Percentiles rank a stretch among this genome's conserved stretches.
These are phyloP conservation scores for Cubamyces sp. DNA, from an alignment of 768 basidiomycete genomes.

Conservation along the genomic window DNA sequence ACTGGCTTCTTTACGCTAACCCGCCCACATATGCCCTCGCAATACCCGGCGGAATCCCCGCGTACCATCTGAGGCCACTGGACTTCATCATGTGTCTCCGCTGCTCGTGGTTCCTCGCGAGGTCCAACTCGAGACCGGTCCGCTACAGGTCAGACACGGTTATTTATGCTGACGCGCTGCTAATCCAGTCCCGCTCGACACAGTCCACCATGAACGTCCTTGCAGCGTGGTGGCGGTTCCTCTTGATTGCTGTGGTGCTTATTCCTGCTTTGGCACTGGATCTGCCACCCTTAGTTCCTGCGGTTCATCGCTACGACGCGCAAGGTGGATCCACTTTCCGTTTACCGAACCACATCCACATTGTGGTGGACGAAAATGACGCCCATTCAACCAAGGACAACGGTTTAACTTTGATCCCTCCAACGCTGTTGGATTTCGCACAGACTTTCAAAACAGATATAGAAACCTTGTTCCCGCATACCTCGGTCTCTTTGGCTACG, in stretches of 20 bases:
- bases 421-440: slow-evolving; percentile 29
- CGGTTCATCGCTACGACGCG: slow-evolving; percentile 18
- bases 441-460: slow-evolving; percentile 32
- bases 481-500: slow-evolving; percentile 7
- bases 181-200: background rate
- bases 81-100: no score
- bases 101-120: no score
- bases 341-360: slow-evolving; percentile 18
- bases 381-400: slow-evolving; percentile 21
- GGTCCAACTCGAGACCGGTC: no score
- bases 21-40: no score
- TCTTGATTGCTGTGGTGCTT: background rate
- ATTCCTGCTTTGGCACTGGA: background rate
- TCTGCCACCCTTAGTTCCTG: slow-evolving; percentile 25
- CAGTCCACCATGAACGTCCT: background rate
- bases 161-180: no score
- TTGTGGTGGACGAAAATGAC: slow-evolving; percentile 23
- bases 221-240: background rate
- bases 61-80: no score
- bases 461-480: slow-evolving; percentile 25
- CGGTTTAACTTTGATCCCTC: slow-evolving; percentile 33
- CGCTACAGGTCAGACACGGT: no score
- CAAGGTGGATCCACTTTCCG: slow-evolving; percentile 7
- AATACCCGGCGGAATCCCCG: no score
- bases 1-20: no score